Evolutionary conservation across 768 basidiomycete genomes (phyloP), one percentile per base, ranked within the genome.

Genomic region (Hydnomerulius pinastri): DNA sequence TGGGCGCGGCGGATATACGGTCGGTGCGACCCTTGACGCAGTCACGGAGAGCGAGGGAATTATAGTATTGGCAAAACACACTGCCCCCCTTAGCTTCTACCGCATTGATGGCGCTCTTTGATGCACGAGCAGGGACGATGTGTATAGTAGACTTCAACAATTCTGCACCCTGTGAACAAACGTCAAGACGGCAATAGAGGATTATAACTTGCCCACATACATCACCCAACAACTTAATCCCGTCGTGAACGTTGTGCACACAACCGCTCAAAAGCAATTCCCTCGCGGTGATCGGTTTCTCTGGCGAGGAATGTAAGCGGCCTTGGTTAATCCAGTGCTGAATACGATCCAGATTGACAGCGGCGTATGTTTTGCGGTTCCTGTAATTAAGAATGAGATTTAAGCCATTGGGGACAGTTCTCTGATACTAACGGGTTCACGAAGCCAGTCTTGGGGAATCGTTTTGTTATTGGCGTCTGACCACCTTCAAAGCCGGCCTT

Each of bases 371-470:
- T 64, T 85, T 87, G 43, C 74, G 78, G 54, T 83, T 88, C 48
- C 94, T 97, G 59, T 25, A 29, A 15, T n/a, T 8, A 15, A 18
- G n/a, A 13, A 43, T 54, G 12, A 46, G 38, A 8, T 27, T 42
- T 35, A 28, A 46, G 37, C 48, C 28, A 11, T 11, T 15, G 36
- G 27, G 23, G 18, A 46, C 17, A 25, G 17, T 2, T 18, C 18
- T 33, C 50, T 23, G 43, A 17, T 21, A 79, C 90, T 62, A 59
- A 97, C 96, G 83, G 82, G 71, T 97, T 98, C 51, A 86, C 81
- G 69, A 98, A 98, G 39, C 97, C 97, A 40, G 83, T 80, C 75
- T 99, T 99, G 5, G 97, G 97, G 64, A 95, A 90, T 37, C 85
- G 75, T 55, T 92, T 86, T 5, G 90, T 87, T 46, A 98, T 83